phyloP scores from a whole-genome alignment of 176 grass and related monocot genomes.

The Triticum turgidum region DNA sequence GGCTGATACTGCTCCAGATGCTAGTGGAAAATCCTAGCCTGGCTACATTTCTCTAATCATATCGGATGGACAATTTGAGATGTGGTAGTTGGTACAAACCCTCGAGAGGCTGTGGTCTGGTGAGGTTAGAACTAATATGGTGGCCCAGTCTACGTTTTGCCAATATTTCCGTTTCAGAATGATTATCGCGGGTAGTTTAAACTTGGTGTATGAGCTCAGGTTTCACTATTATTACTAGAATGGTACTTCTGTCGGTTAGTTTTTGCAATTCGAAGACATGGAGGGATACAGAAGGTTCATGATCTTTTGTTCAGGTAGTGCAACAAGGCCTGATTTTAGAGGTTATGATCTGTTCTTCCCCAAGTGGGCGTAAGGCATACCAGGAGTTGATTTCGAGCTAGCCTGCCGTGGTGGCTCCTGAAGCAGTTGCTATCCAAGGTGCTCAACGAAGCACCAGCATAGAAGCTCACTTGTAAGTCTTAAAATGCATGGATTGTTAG shows the following conservation, averaged over 20 bases:
- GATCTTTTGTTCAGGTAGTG: constrained; percentile 38
- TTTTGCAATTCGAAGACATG: constrained; percentile 8
- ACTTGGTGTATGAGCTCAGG: constrained; percentile 18
- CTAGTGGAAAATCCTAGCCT: constrained; percentile 39
- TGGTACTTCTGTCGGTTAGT: constrained; percentile 16
- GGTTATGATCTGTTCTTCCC: constrained; percentile 27
- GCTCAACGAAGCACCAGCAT: not conserved
- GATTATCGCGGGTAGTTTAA: constrained; percentile 2
- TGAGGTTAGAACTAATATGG: constrained; percentile 16
- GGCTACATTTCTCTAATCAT: not conserved
- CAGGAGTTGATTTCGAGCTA: constrained; percentile 4
- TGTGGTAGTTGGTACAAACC: constrained; percentile 27
- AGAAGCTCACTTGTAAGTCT: not conserved
- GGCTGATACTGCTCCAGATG: constrained; percentile 33
- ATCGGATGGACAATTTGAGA: not conserved
- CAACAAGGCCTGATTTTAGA: constrained; percentile 31
- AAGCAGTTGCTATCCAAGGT: constrained; percentile 8
- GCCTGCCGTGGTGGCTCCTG: not conserved
- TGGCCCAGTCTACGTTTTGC: constrained; percentile 16
- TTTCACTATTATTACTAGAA: constrained; percentile 31
- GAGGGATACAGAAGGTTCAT: constrained; percentile 17
- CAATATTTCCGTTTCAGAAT: not conserved
- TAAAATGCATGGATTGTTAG: constrained; percentile 19
- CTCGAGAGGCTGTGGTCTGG: constrained; percentile 1
- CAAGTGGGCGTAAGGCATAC: constrained; percentile 21